Evolutionary conservation across 2,329 filamentous ascomycete genomes (phyloP), one percentile per base, ranked within the genome.

Genomic region (Fusarium temperatum): DNA sequence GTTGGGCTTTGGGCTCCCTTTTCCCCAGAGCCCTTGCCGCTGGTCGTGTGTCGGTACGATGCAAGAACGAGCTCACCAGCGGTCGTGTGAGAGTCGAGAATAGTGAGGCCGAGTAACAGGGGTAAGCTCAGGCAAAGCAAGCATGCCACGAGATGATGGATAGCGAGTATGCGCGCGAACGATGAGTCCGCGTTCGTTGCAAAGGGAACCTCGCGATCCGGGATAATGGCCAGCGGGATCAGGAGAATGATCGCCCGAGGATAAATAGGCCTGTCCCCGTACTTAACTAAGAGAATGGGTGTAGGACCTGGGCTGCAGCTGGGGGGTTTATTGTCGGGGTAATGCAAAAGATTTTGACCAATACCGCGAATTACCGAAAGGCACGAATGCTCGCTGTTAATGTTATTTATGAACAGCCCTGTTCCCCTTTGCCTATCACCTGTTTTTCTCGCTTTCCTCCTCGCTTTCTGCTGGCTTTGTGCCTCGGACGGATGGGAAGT

Each of bases 161-260:
- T 32, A 38, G 48, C 26, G 39, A 36, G 59, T 69, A 69, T 51
- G 64, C 59, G 64, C 66, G 54, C 70, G 71, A 73, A 48, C 73
- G 59, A 61, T 50, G n/a, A 55, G 64, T 53, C 60, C 57, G 68
- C 62, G 72, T 68, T 74, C 48, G 63, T 68, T 63, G 67, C 56
- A 57, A 58, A 64, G 42, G 24, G 28, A 45, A 72, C 63, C 72
- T 74, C 72, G 72, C 72, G 72, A 63, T 74, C 72, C 72, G 72
- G 72, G 72, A 70, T 39, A 74, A 74, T 75, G 45, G 54, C 66
- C 62, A 71, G 72, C 72, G 72, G 68, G 72, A 74, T 57, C 60
- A 75, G 72, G 72, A 74, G 60, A 61, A 73, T 69, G 64, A 75
- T 74, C 64, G 47, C 72, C 72, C 72, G 72, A 74, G 72, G 72